Conservation (phyloP, 1,139 yeast genomes). For the Sugiyamaella pinicola region DNA sequence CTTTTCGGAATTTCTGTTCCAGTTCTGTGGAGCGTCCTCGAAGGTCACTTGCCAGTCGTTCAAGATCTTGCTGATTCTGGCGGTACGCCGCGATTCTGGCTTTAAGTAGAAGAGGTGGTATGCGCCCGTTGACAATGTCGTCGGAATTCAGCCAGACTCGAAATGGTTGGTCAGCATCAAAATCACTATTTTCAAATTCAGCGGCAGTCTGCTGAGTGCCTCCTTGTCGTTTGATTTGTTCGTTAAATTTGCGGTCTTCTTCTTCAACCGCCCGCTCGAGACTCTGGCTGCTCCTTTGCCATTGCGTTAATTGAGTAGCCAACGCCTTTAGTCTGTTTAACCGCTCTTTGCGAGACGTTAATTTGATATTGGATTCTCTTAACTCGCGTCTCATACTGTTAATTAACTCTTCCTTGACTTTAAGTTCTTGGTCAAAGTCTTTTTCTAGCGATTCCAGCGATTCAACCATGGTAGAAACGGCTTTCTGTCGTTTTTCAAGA, state of each 20-base stretch:
- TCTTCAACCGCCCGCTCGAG: conserved; percentile 59
- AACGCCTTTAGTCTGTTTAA: conserved; percentile 48
- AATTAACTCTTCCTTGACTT: conserved; percentile 49
- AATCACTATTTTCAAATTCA: conserved; percentile 52
- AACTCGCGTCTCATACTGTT: conserved; percentile 52
- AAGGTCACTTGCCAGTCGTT: conserved; percentile 52
- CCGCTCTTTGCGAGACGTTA: conserved; percentile 51
- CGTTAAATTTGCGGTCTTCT: conserved; percentile 56
- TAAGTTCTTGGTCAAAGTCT: conserved; percentile 54
- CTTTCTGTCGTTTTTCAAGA: conserved; percentile 46
- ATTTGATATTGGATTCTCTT: conserved; percentile 50
- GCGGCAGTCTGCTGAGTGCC: conserved; percentile 23
- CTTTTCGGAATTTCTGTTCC: conserved; percentile 84
- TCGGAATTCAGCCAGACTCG: conserved; percentile 49
- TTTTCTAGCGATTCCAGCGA: conserved; percentile 41
- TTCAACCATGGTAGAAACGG: conserved; percentile 49
- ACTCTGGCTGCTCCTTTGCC: conserved; percentile 55
- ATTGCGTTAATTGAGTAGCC: conserved; percentile 48
- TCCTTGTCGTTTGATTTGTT: conserved; percentile 32
- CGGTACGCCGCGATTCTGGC: conserved; percentile 83
- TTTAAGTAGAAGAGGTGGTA: conserved; percentile 60
- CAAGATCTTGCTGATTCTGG: conserved; percentile 59
- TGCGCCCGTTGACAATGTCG: conserved; percentile 22
- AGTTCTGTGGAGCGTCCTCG: conserved; percentile 60
- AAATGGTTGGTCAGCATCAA: conserved; percentile 88